Evolutionary conservation across 2,329 filamentous ascomycete species (phyloP).

Genomic region (Penicillium frequentans): DNA sequence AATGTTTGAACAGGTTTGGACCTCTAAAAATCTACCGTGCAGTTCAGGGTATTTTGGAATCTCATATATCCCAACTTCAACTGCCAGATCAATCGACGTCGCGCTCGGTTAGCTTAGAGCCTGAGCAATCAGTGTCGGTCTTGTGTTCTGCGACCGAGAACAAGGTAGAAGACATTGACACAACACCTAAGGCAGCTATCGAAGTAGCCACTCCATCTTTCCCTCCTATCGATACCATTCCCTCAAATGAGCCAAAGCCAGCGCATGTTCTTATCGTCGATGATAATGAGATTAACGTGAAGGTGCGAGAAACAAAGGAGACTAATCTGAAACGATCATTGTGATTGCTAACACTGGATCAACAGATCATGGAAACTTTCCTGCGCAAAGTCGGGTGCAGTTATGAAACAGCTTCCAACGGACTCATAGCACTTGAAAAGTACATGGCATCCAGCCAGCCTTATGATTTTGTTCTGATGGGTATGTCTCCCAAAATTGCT

Average conservation of each 20-base stretch:
- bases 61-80: neutral
- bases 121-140: neutral
- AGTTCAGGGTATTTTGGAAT: constrained; percentile 10
- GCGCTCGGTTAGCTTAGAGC: too few species aligned
- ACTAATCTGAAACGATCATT: neutral
- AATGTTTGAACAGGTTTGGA: constrained; percentile 22
- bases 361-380: constrained; percentile 38
- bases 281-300: constrained; percentile 45
- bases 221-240: neutral
- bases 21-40: constrained; percentile 28
- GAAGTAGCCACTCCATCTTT: neutral
- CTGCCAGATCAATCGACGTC: neutral
- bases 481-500: constrained; percentile 11
- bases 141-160: neutral
- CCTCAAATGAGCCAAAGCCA: neutral
- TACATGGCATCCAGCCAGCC: constrained; percentile 26
- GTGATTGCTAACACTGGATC: neutral
- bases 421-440: constrained; percentile 39
- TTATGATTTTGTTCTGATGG: constrained; percentile 40
- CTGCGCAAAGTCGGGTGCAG: constrained; percentile 38
- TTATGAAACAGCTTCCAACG: constrained; percentile 41
- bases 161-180: neutral
- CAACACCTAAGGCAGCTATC: neutral
- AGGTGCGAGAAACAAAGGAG: constrained; percentile 15
- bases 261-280: constrained; percentile 41